phyloP scores from a whole-genome alignment of 1,139 yeast genomes.

The Barnettozyma hawaiiensis region DNA sequence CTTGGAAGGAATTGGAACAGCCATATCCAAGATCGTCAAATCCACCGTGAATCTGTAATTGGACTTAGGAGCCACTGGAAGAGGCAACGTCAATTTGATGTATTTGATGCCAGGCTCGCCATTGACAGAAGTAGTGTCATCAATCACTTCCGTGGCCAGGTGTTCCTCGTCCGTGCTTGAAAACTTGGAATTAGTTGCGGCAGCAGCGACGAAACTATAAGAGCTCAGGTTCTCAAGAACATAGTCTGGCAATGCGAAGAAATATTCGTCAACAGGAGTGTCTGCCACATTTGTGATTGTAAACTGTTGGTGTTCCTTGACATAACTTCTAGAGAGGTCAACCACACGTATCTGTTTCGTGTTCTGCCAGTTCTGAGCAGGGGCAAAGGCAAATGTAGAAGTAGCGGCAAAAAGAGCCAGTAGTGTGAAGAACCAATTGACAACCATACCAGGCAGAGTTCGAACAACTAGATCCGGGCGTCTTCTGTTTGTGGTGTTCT shows the following conservation, averaged over 20 bases:
- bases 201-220: conserved; percentile 32
- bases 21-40: conserved; percentile 43
- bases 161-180: conserved; percentile 27
- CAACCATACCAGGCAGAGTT: conserved; percentile 8
- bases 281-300: conserved; percentile 54
- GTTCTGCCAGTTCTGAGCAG: conserved; percentile 33
- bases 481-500: not conserved
- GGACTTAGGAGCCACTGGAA: conserved; percentile 63
- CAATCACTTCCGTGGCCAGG: conserved; percentile 31
- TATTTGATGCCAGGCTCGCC: conserved; percentile 28
- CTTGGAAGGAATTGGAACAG: conserved; percentile 59
- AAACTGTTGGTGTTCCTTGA: conserved; percentile 55
- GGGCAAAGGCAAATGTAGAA: conserved; percentile 17
- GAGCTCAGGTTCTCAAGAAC: conserved; percentile 44
- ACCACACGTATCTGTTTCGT: conserved; percentile 36
- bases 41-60: conserved; percentile 46
- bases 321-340: conserved; percentile 64
- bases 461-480: not conserved
- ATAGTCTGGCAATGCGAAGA: conserved; percentile 43
- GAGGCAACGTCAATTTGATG: conserved; percentile 50
- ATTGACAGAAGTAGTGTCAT: conserved; percentile 26
- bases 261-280: conserved; percentile 52
- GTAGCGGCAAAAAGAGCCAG: conserved; percentile 5
- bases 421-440: conserved; percentile 8
- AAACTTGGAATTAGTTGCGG: not conserved